Conservation (phyloP, 495 filamentous ascomycete species). For the Penicillium robsamsonii region DNA sequence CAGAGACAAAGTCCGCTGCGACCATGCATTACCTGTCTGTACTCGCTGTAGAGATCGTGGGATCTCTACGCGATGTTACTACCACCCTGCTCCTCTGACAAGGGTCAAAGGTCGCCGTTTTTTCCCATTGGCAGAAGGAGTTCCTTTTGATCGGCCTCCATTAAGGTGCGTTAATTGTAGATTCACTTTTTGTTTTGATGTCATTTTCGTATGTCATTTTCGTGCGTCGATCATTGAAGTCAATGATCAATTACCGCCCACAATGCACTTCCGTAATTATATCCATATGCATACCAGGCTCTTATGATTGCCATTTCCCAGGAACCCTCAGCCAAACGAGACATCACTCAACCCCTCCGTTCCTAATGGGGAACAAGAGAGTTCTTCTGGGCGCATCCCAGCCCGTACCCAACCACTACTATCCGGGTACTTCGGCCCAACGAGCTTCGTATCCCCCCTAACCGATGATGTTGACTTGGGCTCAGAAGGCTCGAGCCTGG, state of each 20-base stretch:
- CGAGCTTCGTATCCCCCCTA: conserved; percentile 30
- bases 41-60: conserved; percentile 30
- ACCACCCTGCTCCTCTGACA: conserved; percentile 43
- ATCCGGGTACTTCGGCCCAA: conserved; percentile 34
- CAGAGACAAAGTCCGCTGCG: conserved; percentile 47
- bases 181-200: background rate
- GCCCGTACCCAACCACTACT: conserved; percentile 18
- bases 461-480: conserved; percentile 20
- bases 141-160: conserved; percentile 14
- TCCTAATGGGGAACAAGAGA: background rate
- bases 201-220: background rate
- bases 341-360: conserved; percentile 7
- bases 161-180: conserved; percentile 11
- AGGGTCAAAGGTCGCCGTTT: conserved; percentile 7
- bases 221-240: background rate
- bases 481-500: conserved; percentile 13
- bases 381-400: background rate
- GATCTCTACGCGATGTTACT: conserved; percentile 28
- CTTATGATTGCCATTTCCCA: conserved; percentile 1
- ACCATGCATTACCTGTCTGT: conserved; percentile 38
- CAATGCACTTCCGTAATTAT: background rate
- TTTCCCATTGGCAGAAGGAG: conserved; percentile 17
- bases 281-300: background rate
- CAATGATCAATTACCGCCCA: background rate
- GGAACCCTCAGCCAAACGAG: conserved; percentile 9